Evolutionary conservation across 768 basidiomycete genomes (phyloP), one percentile per base, ranked within the genome.

Genomic region (Austroboletus festivus): DNA sequence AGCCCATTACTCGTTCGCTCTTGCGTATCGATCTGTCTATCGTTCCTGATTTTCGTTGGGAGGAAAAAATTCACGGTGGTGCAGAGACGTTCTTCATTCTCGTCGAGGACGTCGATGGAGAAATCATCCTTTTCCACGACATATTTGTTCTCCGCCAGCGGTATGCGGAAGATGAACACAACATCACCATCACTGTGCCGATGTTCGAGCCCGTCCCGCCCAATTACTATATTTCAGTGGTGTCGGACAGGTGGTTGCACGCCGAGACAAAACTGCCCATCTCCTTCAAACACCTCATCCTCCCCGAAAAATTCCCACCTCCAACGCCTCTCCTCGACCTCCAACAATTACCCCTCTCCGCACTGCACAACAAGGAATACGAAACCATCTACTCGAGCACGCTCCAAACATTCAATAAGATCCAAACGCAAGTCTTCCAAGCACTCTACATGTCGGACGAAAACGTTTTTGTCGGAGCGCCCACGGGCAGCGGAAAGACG

Each of bases 371-470:
- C 77, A 83, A 86, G 60, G 90, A 93, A 52, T 98, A 85, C 56
- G 92, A 98, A 65, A 75, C 77, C 1, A 80, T 98, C 37, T 99
- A 97, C 66, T 80, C 83, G 1, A 80, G 78, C 16, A 81, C 81
- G 0, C 84, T 98, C 54, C 77, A 82, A 52, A 83, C 82, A 1
- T 98, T 97, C 77, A 98, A 98, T 80, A 99, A 97, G 70, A 97
- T 98, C 52, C 96, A 98, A 65, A 98, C 93, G 0, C 96, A 98
- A 68, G 94, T 96, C 38, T 98, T 99, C 85, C 93, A 97, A 59
- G 94, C 95, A 0, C 76, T 99, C 0, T 99, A 97, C 66, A 93
- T 90, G 0, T 85, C 92, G 0, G 94, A 97, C 60, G 96, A 98
- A 61, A 98, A 95, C 58, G 86, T 95, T 35, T 94, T 98, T 62